These are phyloP conservation scores for Juglanconis juglandina DNA, from an alignment of 2,329 filamentous ascomycete species.

Conservation along the genomic window DNA sequence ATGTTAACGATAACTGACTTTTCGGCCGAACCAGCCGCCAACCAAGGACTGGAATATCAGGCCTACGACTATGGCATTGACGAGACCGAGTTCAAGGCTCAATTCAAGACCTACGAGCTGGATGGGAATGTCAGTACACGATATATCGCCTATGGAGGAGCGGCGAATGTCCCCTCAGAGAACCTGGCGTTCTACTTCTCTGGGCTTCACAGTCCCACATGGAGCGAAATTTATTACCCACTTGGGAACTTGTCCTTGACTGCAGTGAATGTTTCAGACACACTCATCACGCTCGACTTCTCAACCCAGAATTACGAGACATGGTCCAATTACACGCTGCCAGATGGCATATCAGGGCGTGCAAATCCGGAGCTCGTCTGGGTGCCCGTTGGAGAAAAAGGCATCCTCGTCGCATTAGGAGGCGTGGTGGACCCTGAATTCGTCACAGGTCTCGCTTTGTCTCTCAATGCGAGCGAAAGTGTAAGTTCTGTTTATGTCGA, in stretches of 20 bases:
- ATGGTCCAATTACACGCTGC: conserved; percentile 58
- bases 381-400: conserved; percentile 73
- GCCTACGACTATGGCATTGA: conserved; percentile 48
- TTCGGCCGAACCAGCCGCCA: conserved; percentile 32
- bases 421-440: conserved; percentile 65
- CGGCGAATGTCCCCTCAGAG: conserved; percentile 64
- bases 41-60: conserved; percentile 50
- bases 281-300: conserved; percentile 62
- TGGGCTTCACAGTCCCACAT: conserved; percentile 51
- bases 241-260: conserved; percentile 30
- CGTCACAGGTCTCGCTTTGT: conserved; percentile 23
- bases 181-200: conserved; percentile 70
- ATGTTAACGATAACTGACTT: conserved; percentile 34
- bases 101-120: conserved; percentile 41
- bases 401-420: conserved; percentile 73
- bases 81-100: conserved; percentile 38
- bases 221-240: conserved; percentile 45
- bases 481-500: conserved; percentile 29
- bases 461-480: conserved; percentile 33
- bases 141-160: conserved; percentile 63
- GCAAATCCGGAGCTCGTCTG: conserved; percentile 66
- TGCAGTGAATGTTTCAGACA: conserved; percentile 49
- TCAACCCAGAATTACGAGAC: conserved; percentile 41
- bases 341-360: conserved; percentile 46
- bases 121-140: conserved; percentile 43